Conservation (phyloP, 202 grass and related monocot species). For the Dendrocalamus latiflorus region DNA sequence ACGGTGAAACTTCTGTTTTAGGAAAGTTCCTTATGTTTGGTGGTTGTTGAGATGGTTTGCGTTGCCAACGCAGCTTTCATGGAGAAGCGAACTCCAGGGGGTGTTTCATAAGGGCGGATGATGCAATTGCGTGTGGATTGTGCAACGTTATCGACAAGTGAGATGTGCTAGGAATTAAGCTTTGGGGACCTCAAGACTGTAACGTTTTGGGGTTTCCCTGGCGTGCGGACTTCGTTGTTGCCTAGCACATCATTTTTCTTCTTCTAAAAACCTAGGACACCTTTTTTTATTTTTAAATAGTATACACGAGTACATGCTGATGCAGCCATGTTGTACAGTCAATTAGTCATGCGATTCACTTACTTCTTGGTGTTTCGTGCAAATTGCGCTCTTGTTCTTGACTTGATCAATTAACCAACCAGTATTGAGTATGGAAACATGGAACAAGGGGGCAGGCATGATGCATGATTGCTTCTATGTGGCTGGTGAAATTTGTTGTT, state of each 20-base stretch:
- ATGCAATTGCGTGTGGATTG: conserved; percentile 31
- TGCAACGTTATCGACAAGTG: background rate
- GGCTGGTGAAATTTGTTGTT: background rate
- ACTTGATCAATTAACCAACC: background rate
- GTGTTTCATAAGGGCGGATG: background rate
- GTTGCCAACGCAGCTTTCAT: background rate
- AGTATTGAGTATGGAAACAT: background rate
- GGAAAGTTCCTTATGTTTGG: background rate
- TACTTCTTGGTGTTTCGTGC: background rate
- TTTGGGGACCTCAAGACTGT: background rate
- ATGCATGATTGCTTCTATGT: background rate
- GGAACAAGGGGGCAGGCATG: background rate
- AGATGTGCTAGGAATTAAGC: background rate
- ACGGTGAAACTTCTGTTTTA: background rate
- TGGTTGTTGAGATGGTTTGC: background rate
- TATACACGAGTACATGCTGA: background rate
- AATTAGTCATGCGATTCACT: background rate
- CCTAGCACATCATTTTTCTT: background rate
- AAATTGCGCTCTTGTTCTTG: background rate
- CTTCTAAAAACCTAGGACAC: background rate
- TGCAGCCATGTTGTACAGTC: background rate
- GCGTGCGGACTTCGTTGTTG: conserved; percentile 29
- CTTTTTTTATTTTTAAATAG: background rate
- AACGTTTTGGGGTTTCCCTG: conserved; percentile 10
- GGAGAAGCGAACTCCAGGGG: background rate